Percentiles rank a stretch among this genome's conserved stretches.
phyloP scores from a whole-genome alignment of 2,329 filamentous ascomycete genomes.

The Fusarium sublunatum region DNA sequence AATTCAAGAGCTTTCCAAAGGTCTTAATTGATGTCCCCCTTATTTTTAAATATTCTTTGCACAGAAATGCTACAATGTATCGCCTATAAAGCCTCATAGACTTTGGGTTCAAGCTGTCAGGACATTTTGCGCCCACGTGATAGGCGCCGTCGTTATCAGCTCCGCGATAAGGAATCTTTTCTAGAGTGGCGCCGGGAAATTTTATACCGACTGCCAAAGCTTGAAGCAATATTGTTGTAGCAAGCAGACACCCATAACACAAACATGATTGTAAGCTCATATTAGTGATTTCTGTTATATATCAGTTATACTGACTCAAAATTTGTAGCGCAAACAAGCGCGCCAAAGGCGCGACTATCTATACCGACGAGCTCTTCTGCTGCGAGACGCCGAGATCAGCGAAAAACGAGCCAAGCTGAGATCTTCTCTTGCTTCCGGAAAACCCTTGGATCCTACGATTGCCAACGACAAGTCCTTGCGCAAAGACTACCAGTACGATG shows the following conservation, averaged over 20 bases:
- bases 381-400: constrained; percentile 91
- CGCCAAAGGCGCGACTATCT: constrained; percentile 69
- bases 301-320: constrained; percentile 34
- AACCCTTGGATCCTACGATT: constrained; percentile 82
- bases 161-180: constrained; percentile 50
- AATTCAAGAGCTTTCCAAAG: too few relatives aligned
- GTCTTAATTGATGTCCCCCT: too few relatives aligned
- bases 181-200: constrained; percentile 25
- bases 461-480: constrained; percentile 87
- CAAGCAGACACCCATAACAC: constrained; percentile 1
- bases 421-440: constrained; percentile 87
- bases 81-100: too few relatives aligned
- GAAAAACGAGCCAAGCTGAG: constrained; percentile 91
- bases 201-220: constrained; percentile 23
- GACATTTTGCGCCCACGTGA: constrained; percentile 57
- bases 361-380: constrained; percentile 86
- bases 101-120: constrained; percentile 50
- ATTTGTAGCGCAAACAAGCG: constrained; percentile 54
- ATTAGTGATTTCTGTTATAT: neutral
- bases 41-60: too few relatives aligned
- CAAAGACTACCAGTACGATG: constrained; percentile 93
- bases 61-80: too few relatives aligned
- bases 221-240: constrained; percentile 16
- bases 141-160: constrained; percentile 49
- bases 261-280: constrained; percentile 52